Evolutionary conservation across 306 rosid genomes (phyloP).

Genomic region (Cucumis sativus): Cucumber_9930_V3 NC_026660.2:21442001-21442500

Average conservation of each 20-base stretch:
- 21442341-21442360: neutral
- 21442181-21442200: neutral
- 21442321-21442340: slow-evolving; percentile 11
- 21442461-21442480: slow-evolving; percentile 83
- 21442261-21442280: slow-evolving; percentile 87
- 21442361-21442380: slow-evolving; percentile 3
- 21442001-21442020: neutral
- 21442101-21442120: neutral
- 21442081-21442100: neutral
- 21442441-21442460: slow-evolving; percentile 73
- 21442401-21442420: slow-evolving; percentile 83
- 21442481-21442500: slow-evolving; percentile 81
- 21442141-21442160: neutral
- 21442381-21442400: slow-evolving; percentile 38
- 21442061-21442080: neutral
- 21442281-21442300: slow-evolving; percentile 86
- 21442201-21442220: neutral
- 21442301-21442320: slow-evolving; percentile 41
- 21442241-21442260: slow-evolving; percentile 81
- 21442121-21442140: neutral
- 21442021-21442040: neutral
- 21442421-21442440: slow-evolving; percentile 64
- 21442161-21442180: neutral
- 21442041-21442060: neutral
- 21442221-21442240: slow-evolving; percentile 71